These are phyloP conservation scores for Sporothrix brunneoviolacea DNA, from an alignment of 2,329 filamentous ascomycete species.

Conservation along the genomic window DNA sequence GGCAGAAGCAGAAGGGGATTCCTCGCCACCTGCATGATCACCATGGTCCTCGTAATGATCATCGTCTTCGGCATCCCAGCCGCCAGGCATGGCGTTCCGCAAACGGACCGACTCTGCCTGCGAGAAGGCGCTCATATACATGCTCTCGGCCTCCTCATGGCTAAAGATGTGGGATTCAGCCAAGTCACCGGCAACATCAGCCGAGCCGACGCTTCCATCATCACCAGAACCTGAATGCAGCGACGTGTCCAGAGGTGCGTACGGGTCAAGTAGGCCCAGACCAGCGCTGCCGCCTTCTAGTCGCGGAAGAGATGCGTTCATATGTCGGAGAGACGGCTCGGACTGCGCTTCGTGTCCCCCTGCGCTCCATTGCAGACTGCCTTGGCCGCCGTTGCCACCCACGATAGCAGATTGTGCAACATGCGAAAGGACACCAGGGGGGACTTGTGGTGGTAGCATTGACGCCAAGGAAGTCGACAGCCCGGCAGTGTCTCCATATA, in stretches of 20 bases:
- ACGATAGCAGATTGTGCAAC: constrained; percentile 28
- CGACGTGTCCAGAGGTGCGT: constrained; percentile 10
- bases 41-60: not conserved
- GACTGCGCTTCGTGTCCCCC: constrained; percentile 29
- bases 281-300: not conserved
- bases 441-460: not conserved
- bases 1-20: not conserved
- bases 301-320: not conserved
- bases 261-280: not conserved
- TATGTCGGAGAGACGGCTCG: constrained; percentile 28
- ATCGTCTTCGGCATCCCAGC: constrained; percentile 35
- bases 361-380: constrained; percentile 26
- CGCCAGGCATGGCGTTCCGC: constrained; percentile 41
- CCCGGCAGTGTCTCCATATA: constrained; percentile 25
- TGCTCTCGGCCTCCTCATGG: constrained; percentile 75
- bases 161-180: constrained; percentile 64
- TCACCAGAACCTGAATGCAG: constrained; percentile 20
- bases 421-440: constrained; percentile 4
- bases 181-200: constrained; percentile 41
- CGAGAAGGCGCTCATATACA: constrained; percentile 75
- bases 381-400: constrained; percentile 18
- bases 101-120: constrained; percentile 31
- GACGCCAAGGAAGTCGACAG: not conserved
- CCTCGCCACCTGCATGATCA: not conserved
- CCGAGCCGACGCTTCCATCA: constrained; percentile 26